Percentiles rank a stretch among this genome's conserved stretches.
phyloP scores from a whole-genome alignment of 768 basidiomycete species.

The Grammothele lineata region DNA sequence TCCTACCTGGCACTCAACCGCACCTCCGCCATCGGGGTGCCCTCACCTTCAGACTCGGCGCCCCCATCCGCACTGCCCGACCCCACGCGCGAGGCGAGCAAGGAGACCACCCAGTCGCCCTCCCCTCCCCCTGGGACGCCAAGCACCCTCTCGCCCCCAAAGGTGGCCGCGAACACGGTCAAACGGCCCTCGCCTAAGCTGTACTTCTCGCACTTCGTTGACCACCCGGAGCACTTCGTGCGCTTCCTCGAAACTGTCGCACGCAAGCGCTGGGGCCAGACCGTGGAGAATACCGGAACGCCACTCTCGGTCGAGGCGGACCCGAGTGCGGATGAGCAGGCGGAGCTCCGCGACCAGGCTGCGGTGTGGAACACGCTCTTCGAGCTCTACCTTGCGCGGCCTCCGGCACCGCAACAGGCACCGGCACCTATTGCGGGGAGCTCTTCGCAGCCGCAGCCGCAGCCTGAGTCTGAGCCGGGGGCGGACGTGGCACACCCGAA shows the following conservation, averaged over 20 bases:
- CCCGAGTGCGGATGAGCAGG: slow-evolving; percentile 36
- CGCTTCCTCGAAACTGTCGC: slow-evolving; percentile 89
- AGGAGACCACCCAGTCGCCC: neutral
- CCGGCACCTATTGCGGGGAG: too few species aligned
- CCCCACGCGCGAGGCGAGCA: neutral
- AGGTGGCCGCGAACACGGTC: slow-evolving; percentile 27
- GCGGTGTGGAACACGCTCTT: slow-evolving; percentile 95
- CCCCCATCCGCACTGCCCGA: slow-evolving; percentile 1
- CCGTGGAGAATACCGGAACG: slow-evolving; percentile 40
- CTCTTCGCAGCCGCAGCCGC: slow-evolving; percentile 43
- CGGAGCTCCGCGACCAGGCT: slow-evolving; percentile 64
- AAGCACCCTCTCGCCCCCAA: slow-evolving; percentile 10
- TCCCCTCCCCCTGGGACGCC: slow-evolving; percentile 26
- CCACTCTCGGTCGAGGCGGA: slow-evolving; percentile 12
- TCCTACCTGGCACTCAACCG: slow-evolving; percentile 77
- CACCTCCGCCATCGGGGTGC: too few species aligned
- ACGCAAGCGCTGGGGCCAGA: slow-evolving; percentile 73
- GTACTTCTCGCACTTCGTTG: slow-evolving; percentile 94
- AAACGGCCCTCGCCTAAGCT: slow-evolving; percentile 74
- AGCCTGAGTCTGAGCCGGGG: slow-evolving; percentile 29
- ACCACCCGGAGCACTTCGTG: slow-evolving; percentile 79
- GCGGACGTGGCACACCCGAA: slow-evolving; percentile 55
- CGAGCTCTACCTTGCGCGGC: slow-evolving; percentile 91
- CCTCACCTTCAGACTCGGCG: slow-evolving; percentile 18
- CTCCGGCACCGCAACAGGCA: too few species aligned